Base-by-base conservation (phyloP, 2,329 filamentous ascomycete genomes). In the Curvularia sp. region DNA sequence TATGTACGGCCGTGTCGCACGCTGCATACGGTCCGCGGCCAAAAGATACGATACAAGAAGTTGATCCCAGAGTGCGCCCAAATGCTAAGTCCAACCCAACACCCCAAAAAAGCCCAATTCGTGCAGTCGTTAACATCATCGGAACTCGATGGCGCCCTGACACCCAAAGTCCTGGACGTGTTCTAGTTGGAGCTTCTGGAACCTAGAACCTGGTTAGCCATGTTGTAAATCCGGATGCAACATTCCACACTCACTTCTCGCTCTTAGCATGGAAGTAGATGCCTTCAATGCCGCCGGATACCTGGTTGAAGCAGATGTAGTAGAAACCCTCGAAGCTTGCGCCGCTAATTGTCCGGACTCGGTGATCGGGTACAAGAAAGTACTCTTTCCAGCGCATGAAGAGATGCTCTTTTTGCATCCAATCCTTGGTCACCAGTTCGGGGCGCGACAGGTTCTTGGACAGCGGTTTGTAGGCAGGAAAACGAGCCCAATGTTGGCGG, bases 311-410 rank as follows among this genome's bases (percentile, higher is more conserved):
- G 80, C 93, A 97, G 66, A 99, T 98, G 74, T 99, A 99, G 77
- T 98, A 99, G 76, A 99, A 99, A 0, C 95, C 95, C 74, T 99
- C 95, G 60, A 98, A 99, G 73, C 94, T 98, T 7, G 95, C 95
- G 18, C 95, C 95, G 32, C 88, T 91, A 61, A 99, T 97, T 10
- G 91, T 96, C 60, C 89, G 86, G 19, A 98, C 93, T 15, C 91
- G 87, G 76, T 99, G 95, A 72, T 99, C 93, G 1, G 95, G 95
- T 0, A 99, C 95, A 0, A 99, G 82, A 71, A 99, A 99, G 71
- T 96, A 93, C 74, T 99, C 95, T 78, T 99, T 99, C 95, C 95
- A 99, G 60, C 95, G 88, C 95, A 99, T 99, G 73, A 97, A 99
- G 30, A 99, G 89, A 75, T 96, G 89, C 68, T 97, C 93, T 63